phyloP scores from a whole-genome alignment of 768 basidiomycete genomes.

The Cantharellus anzutake region DNA sequence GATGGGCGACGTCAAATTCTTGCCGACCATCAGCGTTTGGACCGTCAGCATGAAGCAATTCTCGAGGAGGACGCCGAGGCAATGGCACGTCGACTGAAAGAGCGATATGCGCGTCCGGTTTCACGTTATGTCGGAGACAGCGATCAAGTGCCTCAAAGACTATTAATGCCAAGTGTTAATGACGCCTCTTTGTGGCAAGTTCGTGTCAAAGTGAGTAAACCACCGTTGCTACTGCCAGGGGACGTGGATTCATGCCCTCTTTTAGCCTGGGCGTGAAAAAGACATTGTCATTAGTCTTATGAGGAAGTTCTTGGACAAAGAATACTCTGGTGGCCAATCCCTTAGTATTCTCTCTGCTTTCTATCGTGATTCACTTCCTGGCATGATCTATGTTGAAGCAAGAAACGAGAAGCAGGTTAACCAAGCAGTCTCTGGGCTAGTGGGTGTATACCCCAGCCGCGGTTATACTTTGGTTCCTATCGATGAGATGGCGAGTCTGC shows the following conservation, averaged over 20 bases:
- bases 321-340: conserved; percentile 47
- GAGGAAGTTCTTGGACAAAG: conserved; percentile 75
- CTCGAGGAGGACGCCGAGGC: conserved; percentile 65
- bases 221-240: background rate
- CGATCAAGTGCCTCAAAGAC: conserved; percentile 79
- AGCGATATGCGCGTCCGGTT: conserved; percentile 50
- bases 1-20: conserved; percentile 21
- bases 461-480: conserved; percentile 79
- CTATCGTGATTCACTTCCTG: conserved; percentile 84
- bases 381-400: conserved; percentile 95
- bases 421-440: conserved; percentile 72
- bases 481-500: conserved; percentile 91
- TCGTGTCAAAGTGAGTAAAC: conserved; percentile 51
- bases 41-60: conserved; percentile 45
- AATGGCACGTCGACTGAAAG: conserved; percentile 64
- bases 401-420: conserved; percentile 70
- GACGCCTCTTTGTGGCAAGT: conserved; percentile 95
- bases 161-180: conserved; percentile 92
- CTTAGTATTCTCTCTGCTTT: conserved; percentile 86
- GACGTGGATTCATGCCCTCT: background rate
- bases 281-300: conserved; percentile 89
- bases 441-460: conserved; percentile 75
- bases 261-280: conserved; percentile 74
- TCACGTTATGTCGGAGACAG: conserved; percentile 76
- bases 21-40: conserved; percentile 46